Conservation (phyloP, 2,329 filamentous ascomycete genomes). For the Verticillium dahliae region DNA sequence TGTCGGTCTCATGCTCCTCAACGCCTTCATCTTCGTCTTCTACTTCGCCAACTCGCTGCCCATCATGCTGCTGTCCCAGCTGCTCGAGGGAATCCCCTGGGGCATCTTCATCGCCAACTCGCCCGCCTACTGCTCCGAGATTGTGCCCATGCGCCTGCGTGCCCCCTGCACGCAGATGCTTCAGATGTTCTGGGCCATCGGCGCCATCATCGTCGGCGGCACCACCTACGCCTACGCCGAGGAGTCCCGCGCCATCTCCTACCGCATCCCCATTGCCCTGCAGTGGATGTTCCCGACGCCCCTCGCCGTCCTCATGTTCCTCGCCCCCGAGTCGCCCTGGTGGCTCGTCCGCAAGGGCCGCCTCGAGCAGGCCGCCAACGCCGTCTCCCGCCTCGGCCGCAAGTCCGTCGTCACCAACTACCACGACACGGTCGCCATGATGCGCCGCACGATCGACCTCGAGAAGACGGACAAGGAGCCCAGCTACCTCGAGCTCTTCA, state of each 20-base stretch:
- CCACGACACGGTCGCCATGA: not conserved
- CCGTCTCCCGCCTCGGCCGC: constrained; percentile 20
- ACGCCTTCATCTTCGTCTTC: constrained; percentile 49
- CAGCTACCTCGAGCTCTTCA: constrained; percentile 38
- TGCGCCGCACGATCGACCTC: not conserved
- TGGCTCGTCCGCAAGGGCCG: constrained; percentile 30
- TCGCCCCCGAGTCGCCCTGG: constrained; percentile 35
- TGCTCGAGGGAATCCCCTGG: constrained; percentile 58
- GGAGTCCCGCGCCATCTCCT: constrained; percentile 34
- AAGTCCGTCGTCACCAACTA: not conserved
- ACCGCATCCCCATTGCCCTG: constrained; percentile 29
- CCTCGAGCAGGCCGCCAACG: constrained; percentile 21
- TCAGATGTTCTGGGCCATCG: constrained; percentile 39
- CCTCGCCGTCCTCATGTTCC: constrained; percentile 11
- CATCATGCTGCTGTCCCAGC: constrained; percentile 45
- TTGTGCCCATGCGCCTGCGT: constrained; percentile 51
- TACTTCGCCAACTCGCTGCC: constrained; percentile 36
- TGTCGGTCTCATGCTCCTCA: constrained; percentile 47
- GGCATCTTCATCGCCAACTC: constrained; percentile 61
- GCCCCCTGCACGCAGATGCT: constrained; percentile 36
- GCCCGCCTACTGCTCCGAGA: constrained; percentile 56
- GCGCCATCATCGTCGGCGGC: constrained; percentile 30
- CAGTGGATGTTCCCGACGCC: constrained; percentile 34
- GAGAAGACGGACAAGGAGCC: constrained; percentile 1
- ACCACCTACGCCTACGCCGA: constrained; percentile 13